A percentile compares a stretch with the other conserved stretches of the same genome.
phyloP scores from a whole-genome alignment of 192 early-diverging fungal species.

The Rhizophagus clarus region DNA sequence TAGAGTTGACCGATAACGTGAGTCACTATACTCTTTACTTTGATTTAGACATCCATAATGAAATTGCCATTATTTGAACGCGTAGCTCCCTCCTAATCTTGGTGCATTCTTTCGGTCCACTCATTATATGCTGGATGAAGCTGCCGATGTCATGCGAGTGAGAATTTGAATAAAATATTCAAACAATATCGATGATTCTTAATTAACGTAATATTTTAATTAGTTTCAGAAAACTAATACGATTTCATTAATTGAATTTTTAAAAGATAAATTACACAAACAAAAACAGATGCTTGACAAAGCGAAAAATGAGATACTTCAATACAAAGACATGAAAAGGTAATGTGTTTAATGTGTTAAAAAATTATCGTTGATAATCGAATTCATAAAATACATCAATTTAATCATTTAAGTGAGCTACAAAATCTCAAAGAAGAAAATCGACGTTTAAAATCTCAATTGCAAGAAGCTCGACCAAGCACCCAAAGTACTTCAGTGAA shows the following conservation, averaged over 20 bases:
- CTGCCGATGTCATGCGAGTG: conserved; percentile 5
- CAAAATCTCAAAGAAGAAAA: conserved; percentile 20
- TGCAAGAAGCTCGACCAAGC: background rate
- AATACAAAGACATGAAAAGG: conserved; percentile 33
- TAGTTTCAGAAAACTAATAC: conserved; percentile 35
- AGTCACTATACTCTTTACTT: background rate
- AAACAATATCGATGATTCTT: background rate
- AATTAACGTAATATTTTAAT: background rate
- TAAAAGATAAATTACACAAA: conserved; percentile 21
- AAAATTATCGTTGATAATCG: background rate
- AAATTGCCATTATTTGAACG: background rate
- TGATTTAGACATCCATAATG: no score
- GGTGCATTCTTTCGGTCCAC: conserved; percentile 16
- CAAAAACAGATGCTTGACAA: conserved; percentile 33
- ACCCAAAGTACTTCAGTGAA: background rate
- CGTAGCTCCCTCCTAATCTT: conserved; percentile 18
- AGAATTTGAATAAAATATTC: background rate
- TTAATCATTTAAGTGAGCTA: conserved; percentile 5
- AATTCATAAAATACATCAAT: background rate
- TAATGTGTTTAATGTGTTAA: conserved; percentile 10
- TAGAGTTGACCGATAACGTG: background rate
- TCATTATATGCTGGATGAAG: conserved; percentile 4
- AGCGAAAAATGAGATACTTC: conserved; percentile 31
- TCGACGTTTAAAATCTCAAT: conserved; percentile 11
- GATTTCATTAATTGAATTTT: conserved; percentile 16